These are phyloP conservation scores for Glutinoglossum americanum DNA, from an alignment of 495 filamentous ascomycete genomes.

Conservation along the genomic window DNA sequence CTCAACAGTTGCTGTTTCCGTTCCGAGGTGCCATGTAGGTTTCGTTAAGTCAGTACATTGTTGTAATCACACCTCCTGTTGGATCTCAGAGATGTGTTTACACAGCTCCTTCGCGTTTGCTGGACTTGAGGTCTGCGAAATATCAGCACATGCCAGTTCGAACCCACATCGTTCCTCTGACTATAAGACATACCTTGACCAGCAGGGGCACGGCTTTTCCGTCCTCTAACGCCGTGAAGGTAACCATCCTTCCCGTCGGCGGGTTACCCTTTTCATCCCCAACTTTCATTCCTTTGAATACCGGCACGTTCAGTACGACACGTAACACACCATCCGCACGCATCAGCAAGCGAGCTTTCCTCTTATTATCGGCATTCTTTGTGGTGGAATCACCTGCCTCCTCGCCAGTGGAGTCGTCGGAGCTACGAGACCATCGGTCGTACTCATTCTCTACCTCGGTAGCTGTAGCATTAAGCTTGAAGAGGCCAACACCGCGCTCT, in stretches of 20 bases:
- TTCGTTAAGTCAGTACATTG: not conserved
- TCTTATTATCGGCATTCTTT: conserved; percentile 8
- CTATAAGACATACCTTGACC: conserved; percentile 37
- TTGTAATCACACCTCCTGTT: conserved; percentile 11
- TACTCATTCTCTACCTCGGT: conserved; percentile 24
- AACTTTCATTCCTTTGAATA: conserved; percentile 52
- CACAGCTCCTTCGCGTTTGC: conserved; percentile 9
- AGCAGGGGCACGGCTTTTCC: conserved; percentile 36
- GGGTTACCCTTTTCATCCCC: conserved; percentile 31
- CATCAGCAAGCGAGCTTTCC: conserved; percentile 55
- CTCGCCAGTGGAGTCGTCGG: conserved; percentile 26
- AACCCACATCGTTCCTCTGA: not conserved
- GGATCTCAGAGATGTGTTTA: conserved; percentile 11
- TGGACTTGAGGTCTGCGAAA: conserved; percentile 9
- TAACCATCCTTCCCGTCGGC: conserved; percentile 31
- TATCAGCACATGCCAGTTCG: not conserved
- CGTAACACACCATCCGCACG: conserved; percentile 64
- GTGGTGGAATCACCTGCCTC: conserved; percentile 13
- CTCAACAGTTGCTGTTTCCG: not conserved
- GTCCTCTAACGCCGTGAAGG: conserved; percentile 39
- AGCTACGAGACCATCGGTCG: conserved; percentile 19
- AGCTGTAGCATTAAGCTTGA: conserved; percentile 62
- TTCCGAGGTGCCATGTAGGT: not conserved
- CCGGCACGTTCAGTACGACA: conserved; percentile 66
- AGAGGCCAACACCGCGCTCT: conserved; percentile 59